phyloP scores from a whole-genome alignment of 2,329 filamentous ascomycete species.

The Stagonosporopsis chrysanthemi region DNA sequence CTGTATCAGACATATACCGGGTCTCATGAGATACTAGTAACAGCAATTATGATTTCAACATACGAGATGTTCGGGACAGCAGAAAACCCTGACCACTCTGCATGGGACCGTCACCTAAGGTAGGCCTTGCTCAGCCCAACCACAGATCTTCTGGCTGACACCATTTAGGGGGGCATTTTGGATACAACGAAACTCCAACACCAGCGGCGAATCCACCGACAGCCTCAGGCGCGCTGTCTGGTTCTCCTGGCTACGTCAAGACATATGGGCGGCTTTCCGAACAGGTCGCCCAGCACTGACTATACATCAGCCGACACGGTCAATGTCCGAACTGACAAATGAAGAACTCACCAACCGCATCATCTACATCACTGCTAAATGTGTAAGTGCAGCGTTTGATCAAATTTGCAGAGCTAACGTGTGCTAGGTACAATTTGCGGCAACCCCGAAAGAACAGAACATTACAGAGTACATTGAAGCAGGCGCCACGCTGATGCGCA shows the following conservation, averaged over 20 bases:
- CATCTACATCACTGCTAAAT: slow-evolving; percentile 64
- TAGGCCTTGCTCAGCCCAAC: background rate
- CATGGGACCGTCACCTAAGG: slow-evolving; percentile 69
- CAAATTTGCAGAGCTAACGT: slow-evolving; percentile 41
- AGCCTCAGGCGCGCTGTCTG: slow-evolving; percentile 66
- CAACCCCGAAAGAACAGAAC: slow-evolving; percentile 55
- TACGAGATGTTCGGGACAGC: slow-evolving; percentile 71
- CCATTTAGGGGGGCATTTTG: slow-evolving; percentile 63
- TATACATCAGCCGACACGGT: slow-evolving; percentile 63
- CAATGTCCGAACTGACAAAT: slow-evolving; percentile 56
- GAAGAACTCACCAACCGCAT: slow-evolving; percentile 63
- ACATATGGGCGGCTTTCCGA: slow-evolving; percentile 69
- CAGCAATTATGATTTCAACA: slow-evolving; percentile 65
- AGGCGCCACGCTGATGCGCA: slow-evolving; percentile 56
- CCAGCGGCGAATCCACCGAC: slow-evolving; percentile 62
- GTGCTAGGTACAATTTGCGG: slow-evolving; percentile 60
- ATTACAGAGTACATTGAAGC: slow-evolving; percentile 50
- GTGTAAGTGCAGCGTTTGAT: slow-evolving; percentile 60
- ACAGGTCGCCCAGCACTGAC: slow-evolving; percentile 64
- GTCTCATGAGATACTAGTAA: slow-evolving; percentile 65
- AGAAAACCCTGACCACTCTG: slow-evolving; percentile 50
- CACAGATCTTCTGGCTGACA: background rate
- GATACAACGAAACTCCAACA: slow-evolving; percentile 67
- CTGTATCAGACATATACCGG: slow-evolving; percentile 64
- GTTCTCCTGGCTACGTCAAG: slow-evolving; percentile 72